phyloP scores from a whole-genome alignment of 192 early-diverging fungal genomes.

The Diversispora epigaea region DNA sequence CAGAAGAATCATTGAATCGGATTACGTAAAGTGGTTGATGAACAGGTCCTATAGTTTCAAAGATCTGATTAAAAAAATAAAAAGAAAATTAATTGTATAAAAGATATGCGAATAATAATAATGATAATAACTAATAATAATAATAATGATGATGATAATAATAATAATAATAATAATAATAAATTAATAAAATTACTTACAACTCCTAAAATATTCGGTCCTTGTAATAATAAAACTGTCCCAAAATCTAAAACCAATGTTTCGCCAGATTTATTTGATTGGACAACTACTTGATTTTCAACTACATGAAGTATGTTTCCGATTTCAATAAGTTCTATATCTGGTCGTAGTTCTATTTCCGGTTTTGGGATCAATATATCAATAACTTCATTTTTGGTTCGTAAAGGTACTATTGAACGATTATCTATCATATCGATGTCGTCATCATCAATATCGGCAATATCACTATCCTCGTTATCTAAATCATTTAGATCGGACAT shows the following conservation, averaged over 20 bases:
- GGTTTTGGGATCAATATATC: slow-evolving; percentile 51
- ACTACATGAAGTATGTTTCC: slow-evolving; percentile 73
- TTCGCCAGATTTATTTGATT: slow-evolving; percentile 48
- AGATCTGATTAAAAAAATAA: slow-evolving; percentile 47
- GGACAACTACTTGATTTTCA: slow-evolving; percentile 69
- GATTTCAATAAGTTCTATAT: slow-evolving; percentile 52
- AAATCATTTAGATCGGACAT: too few relatives aligned
- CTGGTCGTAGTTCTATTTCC: slow-evolving; percentile 45
- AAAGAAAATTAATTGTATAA: too few relatives aligned
- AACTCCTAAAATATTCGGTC: slow-evolving; percentile 63
- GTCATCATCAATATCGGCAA: too few relatives aligned
- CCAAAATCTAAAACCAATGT: slow-evolving; percentile 72
- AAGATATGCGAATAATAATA: too few relatives aligned
- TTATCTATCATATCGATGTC: too few relatives aligned
- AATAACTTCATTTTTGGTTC: slow-evolving; percentile 64
- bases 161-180: too few relatives aligned
- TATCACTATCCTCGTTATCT: too few relatives aligned
- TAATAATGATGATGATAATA: too few relatives aligned
- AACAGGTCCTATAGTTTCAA: slow-evolving; percentile 94
- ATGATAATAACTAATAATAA: too few relatives aligned
- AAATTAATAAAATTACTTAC: slow-evolving; percentile 38
- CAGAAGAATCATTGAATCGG: slow-evolving; percentile 62
- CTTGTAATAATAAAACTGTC: slow-evolving; percentile 63
- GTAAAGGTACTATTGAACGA: slow-evolving; percentile 21
- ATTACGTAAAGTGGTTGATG: slow-evolving; percentile 79